These are phyloP conservation scores for Exophiala bonariae DNA, from an alignment of 2,329 filamentous ascomycete genomes.

Conservation along the genomic window DNA sequence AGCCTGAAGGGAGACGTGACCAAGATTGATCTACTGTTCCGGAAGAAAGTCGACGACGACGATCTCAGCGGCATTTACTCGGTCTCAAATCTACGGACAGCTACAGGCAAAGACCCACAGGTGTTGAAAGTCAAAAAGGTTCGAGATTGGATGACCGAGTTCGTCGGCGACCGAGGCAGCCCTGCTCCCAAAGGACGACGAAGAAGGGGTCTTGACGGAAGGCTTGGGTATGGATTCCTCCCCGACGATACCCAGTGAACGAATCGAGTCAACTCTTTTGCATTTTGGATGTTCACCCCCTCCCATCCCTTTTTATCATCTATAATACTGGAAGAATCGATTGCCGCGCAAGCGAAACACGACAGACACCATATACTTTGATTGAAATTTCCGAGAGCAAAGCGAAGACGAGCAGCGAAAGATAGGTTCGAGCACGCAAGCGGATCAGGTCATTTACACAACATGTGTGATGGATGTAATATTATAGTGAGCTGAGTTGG, in stretches of 20 bases:
- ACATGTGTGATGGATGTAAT: too few relatives aligned
- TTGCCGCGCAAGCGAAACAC: too few relatives aligned
- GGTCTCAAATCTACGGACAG: conserved; percentile 48
- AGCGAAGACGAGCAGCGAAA: too few relatives aligned
- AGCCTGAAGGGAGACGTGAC: conserved; percentile 73
- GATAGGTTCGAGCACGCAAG: too few relatives aligned
- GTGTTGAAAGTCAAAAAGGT: conserved; percentile 66
- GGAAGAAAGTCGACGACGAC: conserved; percentile 52
- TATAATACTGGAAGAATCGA: too few relatives aligned
- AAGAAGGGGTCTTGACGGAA: conserved; percentile 12
- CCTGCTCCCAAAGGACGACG: conserved; percentile 7
- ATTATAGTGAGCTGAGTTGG: too few relatives aligned
- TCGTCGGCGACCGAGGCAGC: conserved; percentile 53
- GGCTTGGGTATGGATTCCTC: conserved; percentile 24
- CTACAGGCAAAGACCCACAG: conserved; percentile 47
- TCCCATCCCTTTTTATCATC: too few relatives aligned
- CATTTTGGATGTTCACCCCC: too few relatives aligned
- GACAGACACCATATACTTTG: too few relatives aligned
- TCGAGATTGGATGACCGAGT: conserved; percentile 71
- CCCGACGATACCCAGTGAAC: conserved; percentile 41
- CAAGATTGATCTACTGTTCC: conserved; percentile 66
- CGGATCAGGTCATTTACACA: too few relatives aligned
- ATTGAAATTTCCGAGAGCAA: too few relatives aligned
- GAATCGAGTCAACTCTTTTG: conserved; percentile 1
- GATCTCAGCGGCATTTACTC: conserved; percentile 61